These are phyloP conservation scores for Chytridium lagenaria DNA, from an alignment of 371 early-diverging fungal genomes.

Conservation along the genomic window DNA sequence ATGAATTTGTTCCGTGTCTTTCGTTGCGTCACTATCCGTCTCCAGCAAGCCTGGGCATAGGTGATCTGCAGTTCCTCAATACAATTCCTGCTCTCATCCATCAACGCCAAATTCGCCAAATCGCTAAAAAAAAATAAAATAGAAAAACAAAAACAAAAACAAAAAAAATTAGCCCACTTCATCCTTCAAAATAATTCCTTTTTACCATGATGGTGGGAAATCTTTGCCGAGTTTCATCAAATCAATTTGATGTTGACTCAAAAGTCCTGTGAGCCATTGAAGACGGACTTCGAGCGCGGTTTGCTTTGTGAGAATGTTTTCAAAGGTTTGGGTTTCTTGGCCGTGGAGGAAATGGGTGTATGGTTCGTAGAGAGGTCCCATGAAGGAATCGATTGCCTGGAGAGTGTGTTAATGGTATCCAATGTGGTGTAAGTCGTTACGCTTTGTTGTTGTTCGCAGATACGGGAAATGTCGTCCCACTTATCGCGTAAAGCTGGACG, in stretches of 20 bases:
- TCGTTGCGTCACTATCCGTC: neutral
- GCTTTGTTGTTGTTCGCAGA: conserved; percentile 19
- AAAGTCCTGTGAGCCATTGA: conserved; percentile 26
- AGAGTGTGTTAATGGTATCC: too few species aligned
- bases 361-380: conserved; percentile 41
- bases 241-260: conserved; percentile 4
- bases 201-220: conserved; percentile 3
- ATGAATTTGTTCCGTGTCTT: neutral
- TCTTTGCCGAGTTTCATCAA: neutral
- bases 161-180: too few species aligned
- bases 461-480: conserved; percentile 25
- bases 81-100: neutral
- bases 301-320: conserved; percentile 11
- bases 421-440: conserved; percentile 14
- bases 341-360: conserved; percentile 35
- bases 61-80: conserved; percentile 13
- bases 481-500: conserved; percentile 16
- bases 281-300: conserved; percentile 28
- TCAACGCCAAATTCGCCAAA: neutral
- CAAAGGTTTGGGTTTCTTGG: neutral
- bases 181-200: neutral
- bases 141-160: too few species aligned
- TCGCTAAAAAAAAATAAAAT: conserved; percentile 22
- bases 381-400: conserved; percentile 30
- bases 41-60: conserved; percentile 20